Conservation (phyloP, 306 rosid species). For the Sesbania bispinosa region DNA sequence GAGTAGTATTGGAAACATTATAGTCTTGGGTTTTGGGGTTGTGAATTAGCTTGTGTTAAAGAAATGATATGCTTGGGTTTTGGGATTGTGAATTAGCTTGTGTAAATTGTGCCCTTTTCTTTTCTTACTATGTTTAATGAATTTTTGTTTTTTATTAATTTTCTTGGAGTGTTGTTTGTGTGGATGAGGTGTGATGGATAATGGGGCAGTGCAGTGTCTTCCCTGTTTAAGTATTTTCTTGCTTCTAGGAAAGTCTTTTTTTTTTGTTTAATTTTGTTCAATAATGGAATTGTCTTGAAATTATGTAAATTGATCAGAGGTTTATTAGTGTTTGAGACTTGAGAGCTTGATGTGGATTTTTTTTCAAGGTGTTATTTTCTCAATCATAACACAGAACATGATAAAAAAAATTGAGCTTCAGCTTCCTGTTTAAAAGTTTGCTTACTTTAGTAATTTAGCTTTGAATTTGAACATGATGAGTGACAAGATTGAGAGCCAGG, state of each 20-base stretch:
- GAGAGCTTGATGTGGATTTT: not conserved
- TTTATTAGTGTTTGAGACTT: not conserved
- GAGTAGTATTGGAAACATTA: too few species aligned
- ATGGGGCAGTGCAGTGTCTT: too few species aligned
- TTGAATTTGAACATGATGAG: not conserved
- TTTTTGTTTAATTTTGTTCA: not conserved
- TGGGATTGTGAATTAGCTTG: too few species aligned
- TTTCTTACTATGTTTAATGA: not conserved
- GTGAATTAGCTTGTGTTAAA: not conserved
- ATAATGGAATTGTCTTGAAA: not conserved
- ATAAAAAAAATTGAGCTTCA: not conserved
- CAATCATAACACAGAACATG: not conserved
- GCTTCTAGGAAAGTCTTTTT: not conserved
- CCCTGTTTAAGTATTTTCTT: not conserved
- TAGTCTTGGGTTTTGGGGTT: not conserved
- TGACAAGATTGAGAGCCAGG: slow-evolving; percentile 1
- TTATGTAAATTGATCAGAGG: not conserved
- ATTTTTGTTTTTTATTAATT: not conserved
- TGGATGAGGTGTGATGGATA: not conserved
- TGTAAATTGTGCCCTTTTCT: not conserved
- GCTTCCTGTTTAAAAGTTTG: not conserved
- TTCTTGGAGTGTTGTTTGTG: not conserved
- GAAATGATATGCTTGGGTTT: too few species aligned
- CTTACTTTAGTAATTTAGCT: not conserved
- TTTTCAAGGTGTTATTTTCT: not conserved